Conservation (phyloP, 441 rosid genomes). For the Rhodomyrtus psidioides region DNA sequence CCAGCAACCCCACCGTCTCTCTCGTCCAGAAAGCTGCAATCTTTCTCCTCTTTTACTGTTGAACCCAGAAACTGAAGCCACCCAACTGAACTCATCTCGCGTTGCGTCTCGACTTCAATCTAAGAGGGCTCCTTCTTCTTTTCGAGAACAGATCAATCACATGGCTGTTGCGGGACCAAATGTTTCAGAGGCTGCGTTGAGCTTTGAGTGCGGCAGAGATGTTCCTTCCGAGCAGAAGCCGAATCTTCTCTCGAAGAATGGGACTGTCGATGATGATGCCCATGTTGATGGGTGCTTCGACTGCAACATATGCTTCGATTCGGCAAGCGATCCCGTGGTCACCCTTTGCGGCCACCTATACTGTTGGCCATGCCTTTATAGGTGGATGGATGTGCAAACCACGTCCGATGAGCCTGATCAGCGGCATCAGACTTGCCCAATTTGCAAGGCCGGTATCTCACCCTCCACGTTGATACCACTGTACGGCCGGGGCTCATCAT, state of each 20-base stretch:
- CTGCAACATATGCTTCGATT: conserved; percentile 61
- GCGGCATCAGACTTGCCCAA: conserved; percentile 40
- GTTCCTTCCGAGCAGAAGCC: neutral
- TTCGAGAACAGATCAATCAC: neutral
- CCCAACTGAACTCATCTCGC: neutral
- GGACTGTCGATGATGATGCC: neutral
- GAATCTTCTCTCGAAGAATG: neutral
- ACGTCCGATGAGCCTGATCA: conserved; percentile 19
- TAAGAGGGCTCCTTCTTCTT: neutral
- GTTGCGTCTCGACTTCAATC: neutral
- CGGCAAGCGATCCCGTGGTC: conserved; percentile 54
- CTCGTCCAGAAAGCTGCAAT: neutral
- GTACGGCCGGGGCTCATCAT: conserved; percentile 34
- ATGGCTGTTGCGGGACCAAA: neutral
- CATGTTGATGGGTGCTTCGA: conserved; percentile 32
- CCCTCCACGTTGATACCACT: conserved; percentile 47
- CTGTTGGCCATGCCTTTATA: conserved; percentile 68
- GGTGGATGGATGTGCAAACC: conserved; percentile 37
- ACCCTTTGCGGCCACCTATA: conserved; percentile 66
- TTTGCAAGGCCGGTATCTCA: conserved; percentile 49
- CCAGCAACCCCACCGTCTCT: neutral
- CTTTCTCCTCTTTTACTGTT: neutral
- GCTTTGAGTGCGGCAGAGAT: neutral
- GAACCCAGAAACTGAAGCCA: neutral
- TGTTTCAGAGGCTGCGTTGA: neutral